Conservation (phyloP, 192 early-diverging fungal genomes). For the Spizellomyces sp. region DNA sequence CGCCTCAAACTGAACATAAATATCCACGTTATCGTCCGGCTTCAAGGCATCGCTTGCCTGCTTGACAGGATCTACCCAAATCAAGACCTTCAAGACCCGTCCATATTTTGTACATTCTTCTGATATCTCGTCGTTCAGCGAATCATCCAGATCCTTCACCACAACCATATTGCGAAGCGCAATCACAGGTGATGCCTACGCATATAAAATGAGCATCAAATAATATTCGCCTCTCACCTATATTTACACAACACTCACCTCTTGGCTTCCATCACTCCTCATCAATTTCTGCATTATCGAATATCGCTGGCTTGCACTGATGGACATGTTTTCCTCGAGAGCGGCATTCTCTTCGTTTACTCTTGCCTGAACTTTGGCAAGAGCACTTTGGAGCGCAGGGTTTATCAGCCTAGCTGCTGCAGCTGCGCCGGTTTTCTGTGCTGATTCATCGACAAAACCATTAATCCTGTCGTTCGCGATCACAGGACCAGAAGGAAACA, state of each 20-base stretch:
- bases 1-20: constrained; percentile 75
- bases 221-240: constrained; percentile 9
- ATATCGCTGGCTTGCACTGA: constrained; percentile 59
- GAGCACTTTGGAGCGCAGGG: constrained; percentile 25
- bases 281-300: constrained; percentile 73
- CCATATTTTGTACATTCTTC: constrained; percentile 86
- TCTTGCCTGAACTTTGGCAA: constrained; percentile 38
- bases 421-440: constrained; percentile 9
- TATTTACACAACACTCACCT: background rate
- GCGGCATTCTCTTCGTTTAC: constrained; percentile 36
- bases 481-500: background rate
- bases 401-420: background rate
- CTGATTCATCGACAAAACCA: background rate
- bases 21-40: constrained; percentile 61
- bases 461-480: constrained; percentile 1
- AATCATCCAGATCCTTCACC: constrained; percentile 75
- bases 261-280: constrained; percentile 15
- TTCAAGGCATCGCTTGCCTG: constrained; percentile 28
- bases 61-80: constrained; percentile 53
- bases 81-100: constrained; percentile 62
- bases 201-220: background rate
- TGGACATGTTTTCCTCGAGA: constrained; percentile 47
- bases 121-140: constrained; percentile 79
- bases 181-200: constrained; percentile 45
- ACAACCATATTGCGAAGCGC: constrained; percentile 71